Conservation (phyloP, 2,329 filamentous ascomycete genomes). For the Orbilia quercus region DNA sequence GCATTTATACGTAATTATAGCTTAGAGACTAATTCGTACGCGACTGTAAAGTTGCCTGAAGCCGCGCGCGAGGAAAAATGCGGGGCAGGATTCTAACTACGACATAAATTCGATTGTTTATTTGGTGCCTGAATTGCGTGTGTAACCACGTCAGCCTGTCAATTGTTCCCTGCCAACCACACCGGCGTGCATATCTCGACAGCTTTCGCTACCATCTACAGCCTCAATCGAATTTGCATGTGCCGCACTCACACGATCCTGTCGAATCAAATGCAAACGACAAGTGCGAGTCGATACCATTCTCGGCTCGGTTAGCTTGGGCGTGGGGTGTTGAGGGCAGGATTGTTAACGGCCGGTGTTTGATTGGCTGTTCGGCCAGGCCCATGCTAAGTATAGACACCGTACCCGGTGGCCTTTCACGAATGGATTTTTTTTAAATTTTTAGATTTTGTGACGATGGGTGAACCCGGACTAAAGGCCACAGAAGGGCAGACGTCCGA, state of each 20-base stretch:
- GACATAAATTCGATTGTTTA: no score
- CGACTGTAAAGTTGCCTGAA: not conserved
- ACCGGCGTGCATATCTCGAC: no score
- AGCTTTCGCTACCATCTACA: no score
- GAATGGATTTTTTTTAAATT: not conserved
- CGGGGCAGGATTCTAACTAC: no score
- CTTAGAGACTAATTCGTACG: no score
- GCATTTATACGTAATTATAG: no score
- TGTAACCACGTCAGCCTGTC: no score
- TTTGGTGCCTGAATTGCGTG: no score
- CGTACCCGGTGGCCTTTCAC: slow-evolving; percentile 6
- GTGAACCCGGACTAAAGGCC: slow-evolving; percentile 52
- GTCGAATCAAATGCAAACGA: not conserved
- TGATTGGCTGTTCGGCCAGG: slow-evolving; percentile 41
- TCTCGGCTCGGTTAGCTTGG: slow-evolving; percentile 25
- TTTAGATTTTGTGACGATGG: slow-evolving; percentile 31
- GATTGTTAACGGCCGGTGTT: slow-evolving; percentile 13
- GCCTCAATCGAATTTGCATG: no score
- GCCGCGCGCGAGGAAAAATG: not conserved
- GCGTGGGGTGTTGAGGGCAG: slow-evolving; percentile 33
- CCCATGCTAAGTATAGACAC: slow-evolving; percentile 21
- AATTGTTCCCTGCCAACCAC: no score
- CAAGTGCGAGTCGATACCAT: not conserved
- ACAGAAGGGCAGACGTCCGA: slow-evolving; percentile 2
- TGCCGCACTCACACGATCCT: no score